Conservation (phyloP, 1,139 yeast species). For the Geotrichum reessii region DNA sequence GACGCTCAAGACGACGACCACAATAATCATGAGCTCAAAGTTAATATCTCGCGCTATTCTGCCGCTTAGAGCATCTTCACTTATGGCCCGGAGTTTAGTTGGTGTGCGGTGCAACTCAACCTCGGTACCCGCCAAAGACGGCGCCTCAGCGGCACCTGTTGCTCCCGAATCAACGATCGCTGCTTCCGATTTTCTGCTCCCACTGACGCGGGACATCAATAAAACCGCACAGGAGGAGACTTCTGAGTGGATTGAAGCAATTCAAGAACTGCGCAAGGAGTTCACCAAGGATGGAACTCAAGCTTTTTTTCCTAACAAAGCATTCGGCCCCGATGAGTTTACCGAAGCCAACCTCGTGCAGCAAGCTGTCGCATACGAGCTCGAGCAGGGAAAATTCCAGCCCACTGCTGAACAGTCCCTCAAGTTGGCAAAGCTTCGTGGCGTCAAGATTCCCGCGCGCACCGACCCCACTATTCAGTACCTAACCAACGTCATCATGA, state of each 20-base stretch:
- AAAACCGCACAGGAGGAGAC: constrained; percentile 48
- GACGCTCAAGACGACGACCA: neutral
- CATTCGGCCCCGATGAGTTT: constrained; percentile 32
- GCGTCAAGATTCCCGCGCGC: constrained; percentile 54
- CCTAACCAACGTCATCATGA: constrained; percentile 83
- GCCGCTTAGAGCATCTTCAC: neutral
- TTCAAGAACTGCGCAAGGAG: constrained; percentile 49
- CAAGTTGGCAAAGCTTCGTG: constrained; percentile 48
- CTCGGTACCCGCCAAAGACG: neutral
- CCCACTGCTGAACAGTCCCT: constrained; percentile 58
- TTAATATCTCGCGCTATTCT: constrained; percentile 9
- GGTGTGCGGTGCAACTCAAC: constrained; percentile 10
- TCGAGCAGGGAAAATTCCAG: constrained; percentile 22
- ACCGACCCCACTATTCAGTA: constrained; percentile 69
- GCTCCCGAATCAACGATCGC: constrained; percentile 8
- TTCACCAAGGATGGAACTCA: constrained; percentile 36
- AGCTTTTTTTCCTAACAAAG: constrained; percentile 29
- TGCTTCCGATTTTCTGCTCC: constrained; percentile 18
- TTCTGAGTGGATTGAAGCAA: constrained; percentile 60
- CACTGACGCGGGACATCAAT: constrained; percentile 14
- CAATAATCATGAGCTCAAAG: constrained; percentile 7
- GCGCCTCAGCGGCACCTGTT: neutral
- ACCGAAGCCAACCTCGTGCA: constrained; percentile 27
- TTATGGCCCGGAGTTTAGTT: neutral
- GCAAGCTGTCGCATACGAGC: constrained; percentile 21